Conservation (phyloP, 352 stramenopile species). For the Pythium rhizo-oryzae region DNA sequence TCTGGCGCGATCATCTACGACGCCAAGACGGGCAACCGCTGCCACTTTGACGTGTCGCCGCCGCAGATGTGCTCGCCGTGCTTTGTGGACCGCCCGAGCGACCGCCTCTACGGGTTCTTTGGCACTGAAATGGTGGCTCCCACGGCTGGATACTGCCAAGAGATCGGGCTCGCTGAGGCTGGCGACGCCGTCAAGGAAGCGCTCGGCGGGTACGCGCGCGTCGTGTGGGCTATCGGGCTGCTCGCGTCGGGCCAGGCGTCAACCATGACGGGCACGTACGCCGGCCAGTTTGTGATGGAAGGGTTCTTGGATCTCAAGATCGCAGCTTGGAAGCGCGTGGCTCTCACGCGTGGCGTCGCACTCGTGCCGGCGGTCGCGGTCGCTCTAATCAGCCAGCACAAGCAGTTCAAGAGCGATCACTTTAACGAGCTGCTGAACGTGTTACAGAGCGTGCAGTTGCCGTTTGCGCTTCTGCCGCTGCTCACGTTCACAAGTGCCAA, state of each 20-base stretch:
- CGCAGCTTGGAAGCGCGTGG: constrained; percentile 81
- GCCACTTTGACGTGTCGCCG: constrained; percentile 33
- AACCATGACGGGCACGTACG: constrained; percentile 97
- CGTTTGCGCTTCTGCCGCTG: constrained; percentile 89
- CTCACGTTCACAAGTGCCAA: constrained; percentile 69
- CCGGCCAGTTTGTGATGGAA: constrained; percentile 98
- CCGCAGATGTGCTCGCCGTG: constrained; percentile 41
- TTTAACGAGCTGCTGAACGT: constrained; percentile 93
- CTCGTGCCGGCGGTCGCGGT: constrained; percentile 89
- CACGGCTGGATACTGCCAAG: constrained; percentile 73
- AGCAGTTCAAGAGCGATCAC: constrained; percentile 77
- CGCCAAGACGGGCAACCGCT: constrained; percentile 52
- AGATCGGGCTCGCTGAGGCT: constrained; percentile 88
- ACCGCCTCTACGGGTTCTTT: constrained; percentile 22
- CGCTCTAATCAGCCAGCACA: constrained; percentile 82
- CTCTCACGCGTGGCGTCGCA: constrained; percentile 90
- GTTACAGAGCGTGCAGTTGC: constrained; percentile 91
- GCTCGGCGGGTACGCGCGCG: constrained; percentile 79
- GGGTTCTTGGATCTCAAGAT: constrained; percentile 93
- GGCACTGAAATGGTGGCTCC: constrained; percentile 14
- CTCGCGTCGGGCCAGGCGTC: constrained; percentile 94
- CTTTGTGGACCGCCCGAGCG: constrained; percentile 43
- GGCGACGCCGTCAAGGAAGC: constrained; percentile 79
- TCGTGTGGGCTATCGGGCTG: constrained; percentile 95
- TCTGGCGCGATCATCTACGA: constrained; percentile 70